phyloP scores from a whole-genome alignment of 2,329 filamentous ascomycete species.

The Whalleya microplaca region DNA sequence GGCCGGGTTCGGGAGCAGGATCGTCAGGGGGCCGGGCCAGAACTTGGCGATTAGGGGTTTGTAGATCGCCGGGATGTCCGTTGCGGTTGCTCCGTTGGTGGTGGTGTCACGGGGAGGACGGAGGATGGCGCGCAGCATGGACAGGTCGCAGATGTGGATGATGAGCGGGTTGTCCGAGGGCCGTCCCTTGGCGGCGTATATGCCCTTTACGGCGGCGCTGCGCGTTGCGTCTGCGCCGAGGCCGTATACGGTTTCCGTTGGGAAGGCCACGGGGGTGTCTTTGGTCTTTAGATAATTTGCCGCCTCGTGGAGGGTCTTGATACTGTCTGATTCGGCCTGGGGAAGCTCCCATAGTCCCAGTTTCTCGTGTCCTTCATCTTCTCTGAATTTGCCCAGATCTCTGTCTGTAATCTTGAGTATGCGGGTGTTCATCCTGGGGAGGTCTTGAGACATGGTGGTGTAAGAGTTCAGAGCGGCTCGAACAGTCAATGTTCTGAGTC shows the following conservation, averaged over 20 bases:
- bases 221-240: slow-evolving; percentile 94
- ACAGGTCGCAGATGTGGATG: slow-evolving; percentile 82
- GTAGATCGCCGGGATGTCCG: slow-evolving; percentile 73
- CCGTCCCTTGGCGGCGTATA: slow-evolving; percentile 87
- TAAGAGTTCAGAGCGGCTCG: slow-evolving; percentile 33
- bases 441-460: slow-evolving; percentile 37
- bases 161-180: slow-evolving; percentile 96
- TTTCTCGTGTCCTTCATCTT: slow-evolving; percentile 29
- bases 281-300: slow-evolving; percentile 67
- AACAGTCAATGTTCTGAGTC: slow-evolving; percentile 31
- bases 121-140: slow-evolving; percentile 72
- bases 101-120: slow-evolving; percentile 29
- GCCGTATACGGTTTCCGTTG: slow-evolving; percentile 97
- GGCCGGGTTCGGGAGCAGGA: slow-evolving; percentile 79
- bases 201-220: slow-evolving; percentile 81
- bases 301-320: slow-evolving; percentile 59
- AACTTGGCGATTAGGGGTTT: slow-evolving; percentile 76
- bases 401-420: slow-evolving; percentile 29
- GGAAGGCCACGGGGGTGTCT: slow-evolving; percentile 85
- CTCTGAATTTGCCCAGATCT: slow-evolving; percentile 32
- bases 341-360: slow-evolving; percentile 34
- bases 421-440: slow-evolving; percentile 29
- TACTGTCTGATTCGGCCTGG: slow-evolving; percentile 24
- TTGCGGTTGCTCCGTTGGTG: slow-evolving; percentile 29
- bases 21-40: slow-evolving; percentile 94